Conservation (phyloP, 106 monocot genomes). For the Hemerocallis citrina region DNA sequence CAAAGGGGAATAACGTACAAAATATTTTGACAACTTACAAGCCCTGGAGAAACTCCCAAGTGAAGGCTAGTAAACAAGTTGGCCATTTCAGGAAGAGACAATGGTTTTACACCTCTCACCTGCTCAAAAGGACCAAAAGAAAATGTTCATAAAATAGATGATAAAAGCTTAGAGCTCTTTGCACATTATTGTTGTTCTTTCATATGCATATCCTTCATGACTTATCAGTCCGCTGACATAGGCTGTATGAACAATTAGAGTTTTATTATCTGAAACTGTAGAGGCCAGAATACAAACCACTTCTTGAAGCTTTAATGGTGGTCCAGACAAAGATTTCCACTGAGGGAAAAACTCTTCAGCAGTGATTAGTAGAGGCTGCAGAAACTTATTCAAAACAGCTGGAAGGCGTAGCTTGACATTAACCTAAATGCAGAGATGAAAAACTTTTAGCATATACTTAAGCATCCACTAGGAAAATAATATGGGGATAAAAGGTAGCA, state of each 20-base stretch:
- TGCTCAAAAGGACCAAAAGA: slow-evolving; percentile 29
- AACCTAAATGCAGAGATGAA: slow-evolving; percentile 52
- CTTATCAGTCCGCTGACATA: too few species aligned
- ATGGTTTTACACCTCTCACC: slow-evolving; percentile 90
- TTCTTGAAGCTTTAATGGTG: slow-evolving; percentile 97
- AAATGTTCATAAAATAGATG: too few species aligned
- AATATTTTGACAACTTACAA: slow-evolving; percentile 74
- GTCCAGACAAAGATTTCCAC: slow-evolving; percentile 87
- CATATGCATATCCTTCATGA: too few species aligned
- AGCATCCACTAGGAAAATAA: neutral
- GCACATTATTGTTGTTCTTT: too few species aligned
- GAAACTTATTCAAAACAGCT: slow-evolving; percentile 79
- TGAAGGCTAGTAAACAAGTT: slow-evolving; percentile 65
- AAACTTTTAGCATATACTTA: neutral
- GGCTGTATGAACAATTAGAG: too few species aligned
- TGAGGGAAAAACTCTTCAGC: slow-evolving; percentile 93
- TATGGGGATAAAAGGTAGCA: neutral
- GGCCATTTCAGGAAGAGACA: slow-evolving; percentile 83
- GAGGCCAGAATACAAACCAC: slow-evolving; percentile 40
- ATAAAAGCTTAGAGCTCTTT: too few species aligned
- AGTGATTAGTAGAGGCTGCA: slow-evolving; percentile 63
- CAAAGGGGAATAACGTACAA: slow-evolving; percentile 1
- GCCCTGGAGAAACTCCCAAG: slow-evolving; percentile 69
- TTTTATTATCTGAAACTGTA: neutral
- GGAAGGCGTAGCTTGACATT: slow-evolving; percentile 80